Evolutionary conservation across 2,329 filamentous ascomycete species (phyloP), one percentile per base, ranked within the genome.

Genomic region (Emericellopsis atlantica): DNA sequence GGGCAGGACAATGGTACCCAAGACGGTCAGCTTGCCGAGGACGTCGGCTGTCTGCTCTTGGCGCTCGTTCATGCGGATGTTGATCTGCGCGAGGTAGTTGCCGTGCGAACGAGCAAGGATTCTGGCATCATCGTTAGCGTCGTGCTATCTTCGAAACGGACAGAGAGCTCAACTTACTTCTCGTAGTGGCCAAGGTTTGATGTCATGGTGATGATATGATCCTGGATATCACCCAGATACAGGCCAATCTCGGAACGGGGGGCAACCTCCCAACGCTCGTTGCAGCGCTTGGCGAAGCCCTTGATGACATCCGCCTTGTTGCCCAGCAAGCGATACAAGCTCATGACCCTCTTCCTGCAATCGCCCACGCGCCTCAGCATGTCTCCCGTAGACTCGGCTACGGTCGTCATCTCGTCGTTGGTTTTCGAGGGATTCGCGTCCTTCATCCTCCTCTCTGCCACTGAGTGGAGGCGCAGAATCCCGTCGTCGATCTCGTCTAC

Each of bases 251-350:
- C 92, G 29, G 84, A 92, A 46, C 89, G 76, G 10, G 92, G 92
- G 6, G 92, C 90, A 44, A 98, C 85, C 51, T 95, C 85, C 88
- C 89, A 98, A 48, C 93, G 84, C 66, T 98, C 90, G 55, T 95
- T 98, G 65, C 92, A 98, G 12, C 92, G 76, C 65, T 98, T 98
- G 5, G 92, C 92, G 54, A 98, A 98, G 1, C 92, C 92, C 65
- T 96, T 96, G 69, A 98, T 96, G 44, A 98, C 92, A 59, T 98
- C 92, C 39, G 92, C 92, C 64, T 98, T 98, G 62, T 94, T 96
- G 42, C 92, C 92, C 15, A 98, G 68, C 36, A 98, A 69, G 39
- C 92, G 77, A 57, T 95, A 96, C 37, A 98, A 69, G 31, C 84
- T 82, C 89, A 98, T 98, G 48, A 98, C 92, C 58, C 90, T 90